Percentiles rank a stretch among this genome's conserved stretches.
Conservation (phyloP, 495 filamentous ascomycete species). For the Neurospora cerealis region DNA sequence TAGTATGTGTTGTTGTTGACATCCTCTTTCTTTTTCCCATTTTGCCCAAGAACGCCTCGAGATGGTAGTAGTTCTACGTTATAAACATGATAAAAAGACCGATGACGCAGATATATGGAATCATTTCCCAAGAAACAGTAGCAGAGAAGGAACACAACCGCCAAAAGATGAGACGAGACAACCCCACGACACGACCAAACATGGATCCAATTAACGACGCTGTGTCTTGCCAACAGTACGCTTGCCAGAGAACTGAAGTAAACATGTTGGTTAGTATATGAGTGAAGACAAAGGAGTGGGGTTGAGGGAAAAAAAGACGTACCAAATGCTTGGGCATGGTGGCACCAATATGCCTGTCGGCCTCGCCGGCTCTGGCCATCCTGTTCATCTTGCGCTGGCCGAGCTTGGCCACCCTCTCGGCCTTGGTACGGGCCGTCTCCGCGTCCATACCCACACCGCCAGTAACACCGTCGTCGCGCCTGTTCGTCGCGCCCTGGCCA, state of each 20-base stretch:
- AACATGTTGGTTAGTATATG: constrained; percentile 20
- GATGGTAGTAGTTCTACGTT: not conserved
- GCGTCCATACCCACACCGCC: constrained; percentile 14
- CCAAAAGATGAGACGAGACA: not conserved
- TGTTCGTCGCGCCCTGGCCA: constrained; percentile 66
- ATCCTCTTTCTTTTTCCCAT: not conserved
- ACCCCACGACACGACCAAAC: not conserved
- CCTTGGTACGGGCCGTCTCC: constrained; percentile 56
- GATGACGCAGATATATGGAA: not conserved
- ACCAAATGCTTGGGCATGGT: constrained; percentile 88
- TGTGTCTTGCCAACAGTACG: constrained; percentile 49
- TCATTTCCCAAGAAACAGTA: not conserved
- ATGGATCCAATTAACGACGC: constrained; percentile 18
- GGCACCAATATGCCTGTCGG: constrained; percentile 80
- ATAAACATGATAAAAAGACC: constrained; percentile 1
- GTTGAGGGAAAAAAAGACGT: constrained; percentile 24
- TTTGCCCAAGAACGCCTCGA: constrained; percentile 2
- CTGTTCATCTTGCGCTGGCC: constrained; percentile 97
- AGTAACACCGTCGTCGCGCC: constrained; percentile 70
- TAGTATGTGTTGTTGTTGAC: not conserved
- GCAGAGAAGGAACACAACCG: not conserved
- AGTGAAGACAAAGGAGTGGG: not conserved
- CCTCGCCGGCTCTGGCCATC: constrained; percentile 92
- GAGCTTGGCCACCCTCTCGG: constrained; percentile 76
- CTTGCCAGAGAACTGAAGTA: constrained; percentile 44